These are phyloP conservation scores for Coemansia sp. DNA, from an alignment of 371 early-diverging fungal species.

Conservation along the genomic window DNA sequence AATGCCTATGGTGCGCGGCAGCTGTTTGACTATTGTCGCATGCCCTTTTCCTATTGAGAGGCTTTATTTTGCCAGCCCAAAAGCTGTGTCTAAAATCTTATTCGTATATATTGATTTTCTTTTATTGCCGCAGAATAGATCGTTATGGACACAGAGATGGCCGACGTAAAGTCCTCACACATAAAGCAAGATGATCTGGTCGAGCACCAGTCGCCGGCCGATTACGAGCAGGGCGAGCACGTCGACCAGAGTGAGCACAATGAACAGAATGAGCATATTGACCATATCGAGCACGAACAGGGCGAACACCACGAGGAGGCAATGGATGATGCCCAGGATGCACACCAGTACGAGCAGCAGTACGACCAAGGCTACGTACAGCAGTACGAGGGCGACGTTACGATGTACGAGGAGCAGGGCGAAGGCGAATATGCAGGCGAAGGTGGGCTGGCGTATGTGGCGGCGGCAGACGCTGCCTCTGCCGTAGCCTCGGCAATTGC, in stretches of 20 bases:
- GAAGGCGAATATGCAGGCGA: constrained; percentile 35
- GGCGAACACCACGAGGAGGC: constrained; percentile 15
- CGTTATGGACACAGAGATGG: constrained; percentile 37
- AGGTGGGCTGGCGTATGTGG: constrained; percentile 22
- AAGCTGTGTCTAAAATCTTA: neutral
- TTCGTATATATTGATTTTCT: neutral
- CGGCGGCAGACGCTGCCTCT: constrained; percentile 30
- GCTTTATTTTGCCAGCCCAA: neutral
- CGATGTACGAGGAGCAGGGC: constrained; percentile 30
- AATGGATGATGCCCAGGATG: constrained; percentile 18
- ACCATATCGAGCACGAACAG: neutral
- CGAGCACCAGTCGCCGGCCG: neutral
- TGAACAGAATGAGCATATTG: neutral
- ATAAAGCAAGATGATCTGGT: constrained; percentile 20
- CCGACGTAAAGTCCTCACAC: constrained; percentile 28
- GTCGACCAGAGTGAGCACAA: neutral
- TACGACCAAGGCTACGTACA: constrained; percentile 31
- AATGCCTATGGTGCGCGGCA: neutral
- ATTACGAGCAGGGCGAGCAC: neutral
- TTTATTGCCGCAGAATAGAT: neutral
- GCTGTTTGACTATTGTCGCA: neutral
- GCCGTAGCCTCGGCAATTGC: constrained; percentile 44
- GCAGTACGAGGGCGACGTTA: constrained; percentile 38
- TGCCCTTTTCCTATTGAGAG: neutral
- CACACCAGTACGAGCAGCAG: constrained; percentile 17